Evolutionary conservation across 1,139 yeast species (phyloP).

Genomic region (Candida glucosophila): DNA sequence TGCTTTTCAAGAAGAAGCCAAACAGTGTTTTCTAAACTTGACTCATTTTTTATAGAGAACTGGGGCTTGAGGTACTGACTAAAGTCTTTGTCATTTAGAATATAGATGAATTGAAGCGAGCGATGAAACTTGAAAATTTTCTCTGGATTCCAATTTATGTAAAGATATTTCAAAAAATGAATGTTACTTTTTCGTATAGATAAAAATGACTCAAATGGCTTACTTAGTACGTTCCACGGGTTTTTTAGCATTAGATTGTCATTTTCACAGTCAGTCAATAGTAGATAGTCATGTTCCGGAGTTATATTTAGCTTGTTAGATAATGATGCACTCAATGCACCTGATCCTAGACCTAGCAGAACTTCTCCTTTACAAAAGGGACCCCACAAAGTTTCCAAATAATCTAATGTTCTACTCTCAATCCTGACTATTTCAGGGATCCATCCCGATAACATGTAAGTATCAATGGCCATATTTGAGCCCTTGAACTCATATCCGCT

Average conservation of each 20-base stretch:
- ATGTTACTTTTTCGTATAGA: no score
- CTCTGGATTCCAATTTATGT: conserved; percentile 59
- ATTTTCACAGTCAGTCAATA: conserved; percentile 7
- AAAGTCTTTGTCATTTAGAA: conserved; percentile 4
- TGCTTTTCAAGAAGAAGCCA: conserved; percentile 46
- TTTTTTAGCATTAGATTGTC: conserved; percentile 35
- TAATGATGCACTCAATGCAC: conserved; percentile 32
- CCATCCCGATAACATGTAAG: conserved; percentile 62
- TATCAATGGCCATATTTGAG: conserved; percentile 73
- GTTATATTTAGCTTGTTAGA: conserved; percentile 32
- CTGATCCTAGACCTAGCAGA: conserved; percentile 65
- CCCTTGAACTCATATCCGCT: conserved; percentile 58
- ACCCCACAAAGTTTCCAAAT: conserved; percentile 25
- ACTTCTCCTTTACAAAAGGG: conserved; percentile 26
- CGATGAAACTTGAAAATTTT: conserved; percentile 21
- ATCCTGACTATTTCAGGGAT: conserved; percentile 54
- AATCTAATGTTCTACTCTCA: conserved; percentile 16
- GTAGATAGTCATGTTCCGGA: conserved; percentile 65
- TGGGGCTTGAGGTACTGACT: conserved; percentile 38
- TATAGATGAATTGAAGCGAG: no score
- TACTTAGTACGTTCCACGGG: conserved; percentile 35
- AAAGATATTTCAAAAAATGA: no score
- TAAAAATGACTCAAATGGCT: conserved; percentile 26
- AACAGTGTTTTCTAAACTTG: conserved; percentile 19
- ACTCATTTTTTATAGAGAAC: conserved; percentile 30